A percentile compares a stretch with the other conserved stretches of the same genome.
Evolutionary conservation across 2,329 filamentous ascomycete species (phyloP).

Genomic region (Aspergillus pseudotamarii): DNA sequence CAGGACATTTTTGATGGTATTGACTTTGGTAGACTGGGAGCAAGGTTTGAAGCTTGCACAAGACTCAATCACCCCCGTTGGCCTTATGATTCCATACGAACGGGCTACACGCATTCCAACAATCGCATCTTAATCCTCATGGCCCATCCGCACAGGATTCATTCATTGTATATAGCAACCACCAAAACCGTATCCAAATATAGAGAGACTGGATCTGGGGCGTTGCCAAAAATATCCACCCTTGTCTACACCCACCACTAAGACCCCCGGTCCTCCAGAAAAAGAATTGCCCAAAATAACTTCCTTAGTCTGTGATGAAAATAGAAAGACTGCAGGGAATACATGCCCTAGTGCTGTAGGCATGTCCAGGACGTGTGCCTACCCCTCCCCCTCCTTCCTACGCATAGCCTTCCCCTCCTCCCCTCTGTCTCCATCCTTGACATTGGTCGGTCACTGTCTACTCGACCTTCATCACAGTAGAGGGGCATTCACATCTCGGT

Average conservation of each 20-base stretch:
- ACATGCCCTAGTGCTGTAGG: neutral
- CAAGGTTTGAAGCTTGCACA: neutral
- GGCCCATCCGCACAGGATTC: neutral
- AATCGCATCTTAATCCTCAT: neutral
- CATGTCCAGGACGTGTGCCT: neutral
- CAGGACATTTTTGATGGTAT: neutral
- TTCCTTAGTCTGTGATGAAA: slow-evolving; percentile 8
- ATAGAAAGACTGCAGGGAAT: slow-evolving; percentile 3
- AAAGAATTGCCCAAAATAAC: slow-evolving; percentile 2
- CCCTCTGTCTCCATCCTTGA: neutral
- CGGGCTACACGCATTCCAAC: neutral
- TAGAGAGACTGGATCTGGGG: neutral
- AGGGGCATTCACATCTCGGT: neutral
- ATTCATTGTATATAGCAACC: neutral
- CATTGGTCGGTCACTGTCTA: neutral
- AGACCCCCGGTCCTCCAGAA: neutral
- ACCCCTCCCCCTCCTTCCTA: neutral
- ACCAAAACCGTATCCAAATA: neutral
- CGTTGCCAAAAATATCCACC: slow-evolving; percentile 6
- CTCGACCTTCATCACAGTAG: neutral
- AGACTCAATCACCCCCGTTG: neutral
- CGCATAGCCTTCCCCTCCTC: neutral
- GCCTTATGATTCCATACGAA: neutral
- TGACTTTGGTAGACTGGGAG: neutral
- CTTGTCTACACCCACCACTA: neutral